Evolutionary conservation across 805 yeast species (phyloP).

Genomic region (Candida chilensis): DNA sequence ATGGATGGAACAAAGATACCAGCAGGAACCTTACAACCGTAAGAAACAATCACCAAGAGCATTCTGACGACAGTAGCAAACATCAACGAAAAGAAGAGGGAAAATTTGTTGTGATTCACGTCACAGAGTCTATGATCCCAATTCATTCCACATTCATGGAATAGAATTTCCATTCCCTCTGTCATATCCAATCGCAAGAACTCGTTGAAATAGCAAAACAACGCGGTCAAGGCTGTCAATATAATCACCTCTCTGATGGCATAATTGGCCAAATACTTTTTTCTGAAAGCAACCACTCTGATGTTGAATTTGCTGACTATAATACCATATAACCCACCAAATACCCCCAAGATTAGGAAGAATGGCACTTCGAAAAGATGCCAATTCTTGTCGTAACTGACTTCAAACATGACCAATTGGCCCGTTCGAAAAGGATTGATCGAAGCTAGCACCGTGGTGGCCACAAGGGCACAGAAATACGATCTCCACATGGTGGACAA

Average conservation of each 20-base stretch:
- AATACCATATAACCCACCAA: constrained; percentile 90
- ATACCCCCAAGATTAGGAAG: constrained; percentile 69
- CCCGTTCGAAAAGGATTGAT: constrained; percentile 93
- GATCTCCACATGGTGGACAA: constrained; percentile 83
- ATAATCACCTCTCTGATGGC: constrained; percentile 66
- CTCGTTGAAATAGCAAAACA: constrained; percentile 74
- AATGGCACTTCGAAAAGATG: constrained; percentile 76
- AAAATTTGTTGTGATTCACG: constrained; percentile 13
- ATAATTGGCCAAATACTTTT: constrained; percentile 45
- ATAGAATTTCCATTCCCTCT: constrained; percentile 82
- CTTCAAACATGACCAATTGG: constrained; percentile 87
- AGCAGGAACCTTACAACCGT: constrained; percentile 94
- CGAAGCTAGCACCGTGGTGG: constrained; percentile 71
- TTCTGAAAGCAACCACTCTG: constrained; percentile 69
- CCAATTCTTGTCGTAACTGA: constrained; percentile 84
- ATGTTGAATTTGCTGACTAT: constrained; percentile 68
- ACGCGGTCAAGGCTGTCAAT: constrained; percentile 61
- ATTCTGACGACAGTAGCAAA: constrained; percentile 70
- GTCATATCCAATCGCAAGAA: constrained; percentile 89
- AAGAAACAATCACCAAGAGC: constrained; percentile 69
- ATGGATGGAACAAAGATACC: constrained; percentile 95
- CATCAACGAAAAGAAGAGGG: constrained; percentile 41
- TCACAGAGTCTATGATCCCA: constrained; percentile 32
- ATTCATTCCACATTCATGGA: constrained; percentile 67
- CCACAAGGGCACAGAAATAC: constrained; percentile 83